phyloP scores from a whole-genome alignment of 495 filamentous ascomycete genomes.

The Delitschia confertaspora region DNA sequence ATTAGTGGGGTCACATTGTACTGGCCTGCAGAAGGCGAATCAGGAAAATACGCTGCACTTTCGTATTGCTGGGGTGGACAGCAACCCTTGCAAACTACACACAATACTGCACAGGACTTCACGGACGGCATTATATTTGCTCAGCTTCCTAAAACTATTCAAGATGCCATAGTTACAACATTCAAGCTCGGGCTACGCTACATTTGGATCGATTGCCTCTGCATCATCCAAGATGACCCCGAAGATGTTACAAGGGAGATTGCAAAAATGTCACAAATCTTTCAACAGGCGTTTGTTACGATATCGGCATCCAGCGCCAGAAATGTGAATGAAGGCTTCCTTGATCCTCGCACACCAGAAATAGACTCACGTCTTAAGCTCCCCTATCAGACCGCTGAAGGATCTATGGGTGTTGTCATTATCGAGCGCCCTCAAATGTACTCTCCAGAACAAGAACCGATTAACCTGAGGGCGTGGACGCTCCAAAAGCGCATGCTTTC shows the following conservation, averaged over 20 bases:
- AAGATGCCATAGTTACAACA: conserved; percentile 6
- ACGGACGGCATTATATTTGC: conserved; percentile 6
- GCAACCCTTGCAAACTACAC: background rate
- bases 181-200: conserved; percentile 5
- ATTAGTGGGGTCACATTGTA: background rate
- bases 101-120: background rate
- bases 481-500: conserved; percentile 29
- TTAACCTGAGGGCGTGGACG: conserved; percentile 24
- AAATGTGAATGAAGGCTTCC: conserved; percentile 12
- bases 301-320: conserved; percentile 12
- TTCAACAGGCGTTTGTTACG: conserved; percentile 8
- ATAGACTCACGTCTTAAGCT: background rate
- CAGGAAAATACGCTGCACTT: conserved; percentile 4
- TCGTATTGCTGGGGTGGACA: conserved; percentile 11
- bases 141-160: conserved; percentile 6
- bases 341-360: background rate
- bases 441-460: conserved; percentile 14
- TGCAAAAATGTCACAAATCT: conserved; percentile 8
- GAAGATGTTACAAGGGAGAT: conserved; percentile 2
- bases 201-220: conserved; percentile 10
- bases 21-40: conserved; percentile 4
- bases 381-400: background rate
- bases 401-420: background rate
- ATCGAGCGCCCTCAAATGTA: conserved; percentile 5
- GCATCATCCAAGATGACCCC: conserved; percentile 13